Evolutionary conservation across 768 basidiomycete species (phyloP).

Genomic region (Boletus barrowsii): DNA sequence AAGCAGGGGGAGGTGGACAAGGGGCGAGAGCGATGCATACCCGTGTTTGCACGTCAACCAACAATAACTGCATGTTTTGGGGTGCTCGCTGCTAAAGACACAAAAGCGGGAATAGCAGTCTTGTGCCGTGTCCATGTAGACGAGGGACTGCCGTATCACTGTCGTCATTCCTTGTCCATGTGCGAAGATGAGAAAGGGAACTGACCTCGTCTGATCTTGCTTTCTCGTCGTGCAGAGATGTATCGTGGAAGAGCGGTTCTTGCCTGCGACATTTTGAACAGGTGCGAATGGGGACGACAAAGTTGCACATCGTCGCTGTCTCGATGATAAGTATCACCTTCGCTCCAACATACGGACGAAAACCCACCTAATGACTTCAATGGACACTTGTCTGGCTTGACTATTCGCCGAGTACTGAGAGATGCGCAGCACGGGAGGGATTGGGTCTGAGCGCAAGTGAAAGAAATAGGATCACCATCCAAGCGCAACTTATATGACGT

Average conservation of each 20-base stretch:
- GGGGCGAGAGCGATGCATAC: conserved; percentile 10
- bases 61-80: conserved; percentile 22
- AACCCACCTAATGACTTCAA: not conserved
- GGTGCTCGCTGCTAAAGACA: conserved; percentile 29
- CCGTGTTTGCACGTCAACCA: conserved; percentile 29
- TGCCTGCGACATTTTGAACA: conserved; percentile 27
- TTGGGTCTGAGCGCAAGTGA: not conserved
- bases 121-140: conserved; percentile 31
- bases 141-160: conserved; percentile 2
- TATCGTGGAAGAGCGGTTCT: conserved; percentile 25
- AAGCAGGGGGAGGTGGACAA: too few species aligned
- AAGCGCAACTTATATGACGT: conserved; percentile 10
- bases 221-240: conserved; percentile 10
- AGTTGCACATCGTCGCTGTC: conserved; percentile 27
- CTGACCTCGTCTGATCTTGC: conserved; percentile 17
- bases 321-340: not conserved
- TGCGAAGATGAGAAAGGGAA: not conserved
- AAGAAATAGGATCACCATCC: not conserved
- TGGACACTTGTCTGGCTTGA: too few species aligned
- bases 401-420: not conserved
- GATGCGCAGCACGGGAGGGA: not conserved
- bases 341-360: too few species aligned
- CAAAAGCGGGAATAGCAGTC: conserved; percentile 32
- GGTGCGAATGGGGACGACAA: conserved; percentile 29
- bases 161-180: not conserved